These are phyloP conservation scores for Nematocida displodere DNA, from an alignment of 371 early-diverging fungal species.

Conservation along the genomic window DNA sequence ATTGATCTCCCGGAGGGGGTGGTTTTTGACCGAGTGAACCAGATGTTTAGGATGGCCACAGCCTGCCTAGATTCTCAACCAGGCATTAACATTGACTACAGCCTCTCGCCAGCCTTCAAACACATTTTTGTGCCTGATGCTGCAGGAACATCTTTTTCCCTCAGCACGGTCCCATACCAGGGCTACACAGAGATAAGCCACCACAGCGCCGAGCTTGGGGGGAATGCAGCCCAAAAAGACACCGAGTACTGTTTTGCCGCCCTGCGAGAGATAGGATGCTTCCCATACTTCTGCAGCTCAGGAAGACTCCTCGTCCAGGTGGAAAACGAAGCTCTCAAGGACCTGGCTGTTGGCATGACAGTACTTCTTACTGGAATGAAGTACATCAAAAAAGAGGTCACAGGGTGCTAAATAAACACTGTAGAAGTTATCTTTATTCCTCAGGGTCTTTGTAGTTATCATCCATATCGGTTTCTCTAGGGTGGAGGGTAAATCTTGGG, in stretches of 20 bases:
- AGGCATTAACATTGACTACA: not conserved
- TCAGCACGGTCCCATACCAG: conserved; percentile 21
- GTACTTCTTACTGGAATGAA: conserved; percentile 45
- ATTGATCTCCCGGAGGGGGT: conserved; percentile 9
- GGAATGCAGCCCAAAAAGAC: not conserved
- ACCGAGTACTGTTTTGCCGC: not conserved
- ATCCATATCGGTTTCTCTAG: conserved; percentile 48
- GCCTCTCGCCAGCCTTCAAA: conserved; percentile 2
- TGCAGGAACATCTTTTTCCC: not conserved
- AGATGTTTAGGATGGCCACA: not conserved
- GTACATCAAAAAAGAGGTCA: too few relatives aligned
- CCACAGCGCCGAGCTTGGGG: conserved; percentile 11
- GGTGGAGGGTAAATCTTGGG: conserved; percentile 47
- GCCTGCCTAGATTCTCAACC: not conserved
- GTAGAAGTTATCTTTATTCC: not conserved
- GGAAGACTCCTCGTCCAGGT: conserved; percentile 16
- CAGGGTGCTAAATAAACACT: too few relatives aligned
- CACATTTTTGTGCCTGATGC: conserved; percentile 18
- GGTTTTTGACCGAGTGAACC: conserved; percentile 9
- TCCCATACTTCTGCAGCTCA: conserved; percentile 43
- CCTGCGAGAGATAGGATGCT: conserved; percentile 9
- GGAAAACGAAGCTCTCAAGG: not conserved
- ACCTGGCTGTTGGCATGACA: conserved; percentile 12
- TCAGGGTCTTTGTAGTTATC: conserved; percentile 14
- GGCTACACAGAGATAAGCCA: conserved; percentile 36